A percentile compares a stretch with the other conserved stretches of the same genome.
These are phyloP conservation scores for Piper betle DNA, from an alignment of 164 flowering plant genomes.

Conservation along the genomic window DNA sequence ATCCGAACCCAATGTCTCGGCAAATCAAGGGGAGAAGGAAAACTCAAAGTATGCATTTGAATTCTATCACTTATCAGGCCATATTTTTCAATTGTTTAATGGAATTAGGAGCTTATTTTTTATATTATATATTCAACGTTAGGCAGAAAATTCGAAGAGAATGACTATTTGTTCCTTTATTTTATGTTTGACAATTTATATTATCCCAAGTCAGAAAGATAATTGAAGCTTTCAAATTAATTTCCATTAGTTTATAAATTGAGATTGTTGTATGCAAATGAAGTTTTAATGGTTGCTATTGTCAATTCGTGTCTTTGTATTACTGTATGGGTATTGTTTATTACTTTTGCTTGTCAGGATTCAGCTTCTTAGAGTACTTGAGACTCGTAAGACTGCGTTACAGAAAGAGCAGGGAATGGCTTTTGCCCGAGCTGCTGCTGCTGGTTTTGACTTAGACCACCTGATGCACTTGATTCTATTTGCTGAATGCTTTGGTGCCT, in stretches of 20 bases:
- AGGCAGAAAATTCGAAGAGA: no score
- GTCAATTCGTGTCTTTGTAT: no score
- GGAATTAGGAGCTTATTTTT: background rate
- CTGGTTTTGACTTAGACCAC: conserved; percentile 86
- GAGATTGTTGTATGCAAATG: no score
- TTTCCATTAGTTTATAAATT: no score
- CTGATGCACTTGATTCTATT: conserved; percentile 59
- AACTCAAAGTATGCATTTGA: conserved; percentile 53
- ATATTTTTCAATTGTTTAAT: no score
- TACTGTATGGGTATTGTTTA: no score
- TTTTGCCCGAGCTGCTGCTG: conserved; percentile 96
- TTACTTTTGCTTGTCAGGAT: conserved; percentile 32
- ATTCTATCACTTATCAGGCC: background rate
- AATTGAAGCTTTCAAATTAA: no score
- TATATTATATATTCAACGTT: no score
- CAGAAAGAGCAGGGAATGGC: conserved; percentile 99
- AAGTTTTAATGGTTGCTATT: no score
- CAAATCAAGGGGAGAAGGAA: conserved; percentile 26
- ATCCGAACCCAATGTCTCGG: conserved; percentile 44
- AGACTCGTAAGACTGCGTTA: conserved; percentile 65
- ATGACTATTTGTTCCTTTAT: no score
- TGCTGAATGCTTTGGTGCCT: conserved; percentile 89
- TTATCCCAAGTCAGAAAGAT: no score
- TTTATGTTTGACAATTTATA: no score
- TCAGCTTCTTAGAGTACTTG: conserved; percentile 76